phyloP scores from a whole-genome alignment of 441 rosid species.

The Omphalea diandra region DNA sequence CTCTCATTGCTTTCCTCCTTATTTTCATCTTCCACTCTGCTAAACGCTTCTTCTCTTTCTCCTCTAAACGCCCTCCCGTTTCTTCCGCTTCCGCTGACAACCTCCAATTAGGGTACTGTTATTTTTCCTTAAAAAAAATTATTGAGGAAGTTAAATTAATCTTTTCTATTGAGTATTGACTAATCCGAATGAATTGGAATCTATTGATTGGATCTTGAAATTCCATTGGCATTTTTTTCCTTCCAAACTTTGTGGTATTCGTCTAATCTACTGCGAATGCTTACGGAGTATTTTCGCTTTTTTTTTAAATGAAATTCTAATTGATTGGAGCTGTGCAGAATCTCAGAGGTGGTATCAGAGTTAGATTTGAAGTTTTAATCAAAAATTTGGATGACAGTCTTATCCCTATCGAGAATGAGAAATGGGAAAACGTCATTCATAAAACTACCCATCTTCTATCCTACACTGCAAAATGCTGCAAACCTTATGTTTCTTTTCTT shows the following conservation, averaged over 20 bases:
- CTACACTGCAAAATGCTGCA: slow-evolving; percentile 73
- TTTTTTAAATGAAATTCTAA: too few species aligned
- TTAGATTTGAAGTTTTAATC: slow-evolving; percentile 61
- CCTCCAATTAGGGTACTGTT: slow-evolving; percentile 6
- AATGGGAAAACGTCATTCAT: slow-evolving; percentile 61
- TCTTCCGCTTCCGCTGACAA: slow-evolving; percentile 13
- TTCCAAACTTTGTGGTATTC: too few species aligned
- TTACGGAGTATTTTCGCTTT: too few species aligned
- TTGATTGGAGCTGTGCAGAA: too few species aligned
- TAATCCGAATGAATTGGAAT: too few species aligned
- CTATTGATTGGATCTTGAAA: too few species aligned
- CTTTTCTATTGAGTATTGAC: too few species aligned
- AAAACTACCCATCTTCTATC: slow-evolving; percentile 53
- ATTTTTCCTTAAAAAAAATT: too few species aligned
- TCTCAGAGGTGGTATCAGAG: slow-evolving; percentile 47
- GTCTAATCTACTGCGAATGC: too few species aligned
- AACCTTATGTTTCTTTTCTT: slow-evolving; percentile 51
- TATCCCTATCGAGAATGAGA: slow-evolving; percentile 35
- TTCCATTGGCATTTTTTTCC: too few species aligned
- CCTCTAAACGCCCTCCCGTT: background rate
- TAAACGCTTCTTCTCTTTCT: slow-evolving; percentile 21
- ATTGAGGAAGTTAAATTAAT: too few species aligned
- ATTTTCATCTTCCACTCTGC: slow-evolving; percentile 40
- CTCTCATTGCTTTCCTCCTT: slow-evolving; percentile 36
- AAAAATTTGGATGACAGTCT: slow-evolving; percentile 46